These are phyloP conservation scores for Thamnidium elegans DNA, from an alignment of 192 early-diverging fungal genomes.

Conservation along the genomic window DNA sequence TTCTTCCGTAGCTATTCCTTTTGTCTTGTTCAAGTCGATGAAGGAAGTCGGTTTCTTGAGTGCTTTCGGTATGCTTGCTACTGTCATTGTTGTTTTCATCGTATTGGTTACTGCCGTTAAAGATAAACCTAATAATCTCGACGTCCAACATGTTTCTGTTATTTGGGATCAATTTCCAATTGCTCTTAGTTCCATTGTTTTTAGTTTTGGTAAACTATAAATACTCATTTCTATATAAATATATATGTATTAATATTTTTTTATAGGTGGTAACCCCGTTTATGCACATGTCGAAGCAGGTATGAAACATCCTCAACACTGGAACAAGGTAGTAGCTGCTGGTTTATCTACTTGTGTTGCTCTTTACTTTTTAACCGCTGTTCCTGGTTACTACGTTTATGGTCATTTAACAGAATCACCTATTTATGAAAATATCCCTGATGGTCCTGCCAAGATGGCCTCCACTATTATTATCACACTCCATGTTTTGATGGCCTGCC, in stretches of 20 bases:
- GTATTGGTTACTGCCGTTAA: slow-evolving; percentile 51
- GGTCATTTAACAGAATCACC: slow-evolving; percentile 61
- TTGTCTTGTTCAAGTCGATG: slow-evolving; percentile 69
- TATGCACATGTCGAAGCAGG: slow-evolving; percentile 76
- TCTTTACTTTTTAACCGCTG: slow-evolving; percentile 65
- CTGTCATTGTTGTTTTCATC: slow-evolving; percentile 64
- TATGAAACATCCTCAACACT: slow-evolving; percentile 69
- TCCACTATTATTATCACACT: slow-evolving; percentile 70
- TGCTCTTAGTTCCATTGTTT: slow-evolving; percentile 61
- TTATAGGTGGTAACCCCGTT: slow-evolving; percentile 62
- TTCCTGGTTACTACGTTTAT: slow-evolving; percentile 71
- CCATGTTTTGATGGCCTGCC: slow-evolving; percentile 77
- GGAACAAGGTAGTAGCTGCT: slow-evolving; percentile 55
- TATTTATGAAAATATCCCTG: slow-evolving; percentile 63
- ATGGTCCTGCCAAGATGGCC: slow-evolving; percentile 53
- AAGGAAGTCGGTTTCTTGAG: slow-evolving; percentile 72
- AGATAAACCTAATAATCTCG: slow-evolving; percentile 23
- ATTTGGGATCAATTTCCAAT: slow-evolving; percentile 55
- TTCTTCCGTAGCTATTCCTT: slow-evolving; percentile 58
- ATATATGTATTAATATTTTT: background rate
- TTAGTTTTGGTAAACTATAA: slow-evolving; percentile 29
- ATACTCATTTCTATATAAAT: background rate
- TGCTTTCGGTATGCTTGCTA: slow-evolving; percentile 66
- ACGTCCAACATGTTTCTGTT: slow-evolving; percentile 34
- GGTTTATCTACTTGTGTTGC: slow-evolving; percentile 57